Evolutionary conservation across 31 red algal genomes (phyloP), one percentile per base, ranked within the genome.

Genomic region (Odonthalia washingtoniensis): DNA sequence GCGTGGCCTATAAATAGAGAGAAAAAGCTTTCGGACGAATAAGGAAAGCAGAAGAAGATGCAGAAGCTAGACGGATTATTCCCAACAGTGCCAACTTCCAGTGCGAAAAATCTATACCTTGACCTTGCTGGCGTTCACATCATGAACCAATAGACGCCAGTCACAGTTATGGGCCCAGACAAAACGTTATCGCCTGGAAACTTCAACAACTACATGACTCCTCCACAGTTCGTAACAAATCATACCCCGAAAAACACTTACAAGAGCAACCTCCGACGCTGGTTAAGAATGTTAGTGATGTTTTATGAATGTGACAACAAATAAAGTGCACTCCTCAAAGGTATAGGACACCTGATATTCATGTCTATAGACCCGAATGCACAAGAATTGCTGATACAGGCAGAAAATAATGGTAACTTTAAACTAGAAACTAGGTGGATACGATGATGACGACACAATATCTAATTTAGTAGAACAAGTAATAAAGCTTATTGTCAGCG

Each of bases 121-220:
- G n/a, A n/a, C n/a, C n/a, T n/a, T n/a, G n/a, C n/a, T n/a, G n/a
- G n/a, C n/a, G n/a, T n/a, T n/a, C n/a, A n/a, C n/a, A n/a, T n/a
- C n/a, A n/a, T n/a, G n/a, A n/a, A n/a, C n/a, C n/a, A n/a, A n/a
- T n/a, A n/a, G n/a, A n/a, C n/a, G n/a, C n/a, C n/a, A n/a, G n/a
- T n/a, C n/a, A 80, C 76, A 72, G 77, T 75, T 70, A 83, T 77
- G 37, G 88, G 77, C 49, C 79, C 79, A 90, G 46, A 21, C 9
- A 35, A 16, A 36, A 40, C 77, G 21, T 74, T 46, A 44, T 46
- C 37, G 32, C 65, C 46, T 0, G 79, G 70, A 66, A 78, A 39
- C 16, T 6, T 5, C 14, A 21, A 40, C n/a, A 87, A 78, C 39
- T n/a, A n/a, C n/a, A n/a, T n/a, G n/a, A 43, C 74, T 34, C n/a